phyloP scores from a whole-genome alignment of 805 yeast species.

The Zygoascus bituminiphila region DNA sequence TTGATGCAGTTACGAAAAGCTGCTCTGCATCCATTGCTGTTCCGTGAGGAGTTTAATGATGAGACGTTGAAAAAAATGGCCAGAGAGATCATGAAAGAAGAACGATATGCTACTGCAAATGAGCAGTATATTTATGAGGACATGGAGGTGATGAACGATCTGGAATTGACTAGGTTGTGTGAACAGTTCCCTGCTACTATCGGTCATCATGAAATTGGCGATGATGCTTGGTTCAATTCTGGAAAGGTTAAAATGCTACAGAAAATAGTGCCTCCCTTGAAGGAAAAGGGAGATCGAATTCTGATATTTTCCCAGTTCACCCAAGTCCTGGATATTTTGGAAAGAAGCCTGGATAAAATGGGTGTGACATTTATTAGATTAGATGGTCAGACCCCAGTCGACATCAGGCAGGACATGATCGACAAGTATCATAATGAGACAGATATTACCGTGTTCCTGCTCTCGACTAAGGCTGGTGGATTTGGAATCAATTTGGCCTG shows the following conservation, averaged over 20 bases:
- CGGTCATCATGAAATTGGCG: constrained; percentile 42
- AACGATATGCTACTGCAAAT: constrained; percentile 72
- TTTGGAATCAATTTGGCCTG: constrained; percentile 95
- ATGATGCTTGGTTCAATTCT: constrained; percentile 52
- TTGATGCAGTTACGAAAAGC: constrained; percentile 90
- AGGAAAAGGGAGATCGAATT: constrained; percentile 53
- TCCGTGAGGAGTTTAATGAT: constrained; percentile 58
- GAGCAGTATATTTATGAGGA: constrained; percentile 75
- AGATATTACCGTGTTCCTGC: constrained; percentile 72
- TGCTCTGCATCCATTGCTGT: constrained; percentile 82
- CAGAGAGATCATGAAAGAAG: constrained; percentile 68
- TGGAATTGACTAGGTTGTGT: constrained; percentile 72
- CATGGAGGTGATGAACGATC: constrained; percentile 91
- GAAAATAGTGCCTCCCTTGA: constrained; percentile 48
- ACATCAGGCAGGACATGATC: constrained; percentile 82
- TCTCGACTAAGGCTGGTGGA: constrained; percentile 97
- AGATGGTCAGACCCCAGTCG: constrained; percentile 93
- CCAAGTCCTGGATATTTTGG: constrained; percentile 82
- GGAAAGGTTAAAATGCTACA: constrained; percentile 64
- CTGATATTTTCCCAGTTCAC: constrained; percentile 88
- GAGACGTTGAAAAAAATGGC: constrained; percentile 57
- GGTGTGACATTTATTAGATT: constrained; percentile 68
- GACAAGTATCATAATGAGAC: constrained; percentile 81
- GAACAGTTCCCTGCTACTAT: constrained; percentile 59
- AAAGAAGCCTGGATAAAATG: constrained; percentile 55